Base-by-base conservation (phyloP, 257 asterid species). In the Thymus quinquecostatus region DNA sequence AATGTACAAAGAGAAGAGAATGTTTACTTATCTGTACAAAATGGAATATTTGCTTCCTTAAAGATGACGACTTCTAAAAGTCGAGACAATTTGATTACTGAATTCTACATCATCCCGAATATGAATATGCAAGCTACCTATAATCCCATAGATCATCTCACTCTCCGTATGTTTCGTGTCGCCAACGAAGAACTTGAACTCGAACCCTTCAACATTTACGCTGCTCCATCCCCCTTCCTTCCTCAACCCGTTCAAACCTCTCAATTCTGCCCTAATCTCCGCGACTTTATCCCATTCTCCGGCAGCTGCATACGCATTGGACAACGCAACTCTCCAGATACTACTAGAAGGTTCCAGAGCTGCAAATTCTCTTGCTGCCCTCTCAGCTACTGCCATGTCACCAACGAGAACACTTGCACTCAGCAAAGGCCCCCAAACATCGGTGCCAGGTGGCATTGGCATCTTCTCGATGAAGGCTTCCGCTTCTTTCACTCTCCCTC, bases 181-280 rank as follows among this genome's bases (percentile, higher is more conserved):
- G 0, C 85, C 89, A 0, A 75, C 89, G 73, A 77, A 69, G 62
- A 84, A 84, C 9, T 77, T 47, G 12, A 68, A 73, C 67, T 74
- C 74, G 21, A 53, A 12, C 6, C 86, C 86, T 45, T 73, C 71
- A n/a, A 82, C 27, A 64, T 80, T 47, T 4, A 84, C 77, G 38
- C 83, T 71, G 69, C 89, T 84, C 86, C 89, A 82, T 10, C 89
- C 89, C 43, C 83, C 82, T 69, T 72, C 89, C 80, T 82, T 84
- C 54, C 41, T 69, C 43, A 78, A 43, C 77, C 54, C 56, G 64
- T 45, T 60, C 10, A 67, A 55, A 10, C 62, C 72, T 70, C 84
- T 79, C 62, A 84, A 48, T 21, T 81, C 86, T 4, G 68, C 75
- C 34, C 88, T 71, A 1, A 81, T 47, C 53, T 73, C 72, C 7